These are phyloP conservation scores for Choiromyces venosus DNA, from an alignment of 495 filamentous ascomycete genomes.

Conservation along the genomic window DNA sequence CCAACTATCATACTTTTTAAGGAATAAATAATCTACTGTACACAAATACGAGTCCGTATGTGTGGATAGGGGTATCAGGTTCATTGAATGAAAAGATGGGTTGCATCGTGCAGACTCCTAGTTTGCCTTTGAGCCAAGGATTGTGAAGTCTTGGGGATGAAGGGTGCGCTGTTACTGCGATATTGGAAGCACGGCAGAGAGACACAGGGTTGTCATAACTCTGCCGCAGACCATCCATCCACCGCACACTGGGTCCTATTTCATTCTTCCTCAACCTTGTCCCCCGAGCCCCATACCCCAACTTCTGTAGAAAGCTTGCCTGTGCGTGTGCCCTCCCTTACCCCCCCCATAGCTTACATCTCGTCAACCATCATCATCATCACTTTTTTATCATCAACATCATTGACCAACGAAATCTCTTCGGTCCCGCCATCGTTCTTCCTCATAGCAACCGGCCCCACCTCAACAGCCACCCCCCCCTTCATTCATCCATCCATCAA, in stretches of 20 bases:
- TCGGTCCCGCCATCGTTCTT: constrained; percentile 22
- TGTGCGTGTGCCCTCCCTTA: constrained; percentile 16
- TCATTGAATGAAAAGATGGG: not conserved
- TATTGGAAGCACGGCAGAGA: not conserved
- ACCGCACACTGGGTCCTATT: not conserved
- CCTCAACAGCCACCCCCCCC: constrained; percentile 1
- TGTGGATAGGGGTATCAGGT: not conserved
- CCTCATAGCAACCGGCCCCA: constrained; percentile 16
- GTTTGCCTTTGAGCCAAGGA: not conserved
- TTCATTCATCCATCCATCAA: constrained; percentile 20
- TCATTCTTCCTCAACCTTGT: not conserved
- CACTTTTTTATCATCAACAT: not conserved
- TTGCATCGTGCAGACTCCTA: not conserved
- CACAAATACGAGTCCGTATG: not conserved
- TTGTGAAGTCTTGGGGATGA: not conserved
- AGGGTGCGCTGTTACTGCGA: not conserved
- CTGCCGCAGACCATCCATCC: not conserved
- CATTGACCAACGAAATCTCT: not conserved
- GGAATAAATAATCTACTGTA: not conserved
- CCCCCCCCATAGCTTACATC: constrained; percentile 25
- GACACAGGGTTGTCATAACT: not conserved
- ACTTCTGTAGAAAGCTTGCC: constrained; percentile 22
- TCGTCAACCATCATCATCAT: not conserved
- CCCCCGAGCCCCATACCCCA: not conserved
- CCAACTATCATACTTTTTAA: not conserved